These are phyloP conservation scores for Rickenella mellea DNA, from an alignment of 768 basidiomycete genomes.

Conservation along the genomic window DNA sequence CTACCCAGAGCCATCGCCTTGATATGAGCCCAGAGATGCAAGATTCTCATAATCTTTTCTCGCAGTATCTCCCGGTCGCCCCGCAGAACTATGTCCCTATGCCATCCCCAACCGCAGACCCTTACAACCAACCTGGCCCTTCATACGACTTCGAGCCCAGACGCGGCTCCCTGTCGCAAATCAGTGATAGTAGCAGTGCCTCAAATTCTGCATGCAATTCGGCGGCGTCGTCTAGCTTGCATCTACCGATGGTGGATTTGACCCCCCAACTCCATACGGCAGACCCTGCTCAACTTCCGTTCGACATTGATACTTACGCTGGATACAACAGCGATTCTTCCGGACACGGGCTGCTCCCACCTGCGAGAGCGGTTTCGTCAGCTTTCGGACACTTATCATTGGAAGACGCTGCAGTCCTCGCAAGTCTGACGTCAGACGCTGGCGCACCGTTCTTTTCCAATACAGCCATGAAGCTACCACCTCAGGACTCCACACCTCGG, in stretches of 20 bases:
- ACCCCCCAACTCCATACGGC: background rate
- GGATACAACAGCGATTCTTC: conserved; percentile 11
- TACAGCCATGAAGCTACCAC: conserved; percentile 15
- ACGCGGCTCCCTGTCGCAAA: conserved; percentile 25
- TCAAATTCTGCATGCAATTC: conserved; percentile 41
- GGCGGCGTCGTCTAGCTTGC: conserved; percentile 41
- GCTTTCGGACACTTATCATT: conserved; percentile 72
- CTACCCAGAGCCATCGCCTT: background rate
- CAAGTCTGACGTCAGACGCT: conserved; percentile 47
- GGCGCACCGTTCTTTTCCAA: conserved; percentile 50
- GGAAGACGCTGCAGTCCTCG: conserved; percentile 62
- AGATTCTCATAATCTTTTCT: background rate
- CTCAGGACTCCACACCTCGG: conserved; percentile 29
- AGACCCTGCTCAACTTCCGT: background rate
- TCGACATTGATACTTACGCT: background rate
- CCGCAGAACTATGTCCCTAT: background rate
- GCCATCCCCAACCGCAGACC: background rate
- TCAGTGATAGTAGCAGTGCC: conserved; percentile 34
- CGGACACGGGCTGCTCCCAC: conserved; percentile 3
- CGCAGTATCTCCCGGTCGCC: background rate
- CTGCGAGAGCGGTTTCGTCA: conserved; percentile 36
- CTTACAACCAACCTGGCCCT: background rate
- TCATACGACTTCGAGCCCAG: conserved; percentile 8
- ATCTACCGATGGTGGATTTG: conserved; percentile 41
- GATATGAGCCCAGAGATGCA: background rate